phyloP scores from a whole-genome alignment of 345 rosid species.

The Erodium maritimum region DNA sequence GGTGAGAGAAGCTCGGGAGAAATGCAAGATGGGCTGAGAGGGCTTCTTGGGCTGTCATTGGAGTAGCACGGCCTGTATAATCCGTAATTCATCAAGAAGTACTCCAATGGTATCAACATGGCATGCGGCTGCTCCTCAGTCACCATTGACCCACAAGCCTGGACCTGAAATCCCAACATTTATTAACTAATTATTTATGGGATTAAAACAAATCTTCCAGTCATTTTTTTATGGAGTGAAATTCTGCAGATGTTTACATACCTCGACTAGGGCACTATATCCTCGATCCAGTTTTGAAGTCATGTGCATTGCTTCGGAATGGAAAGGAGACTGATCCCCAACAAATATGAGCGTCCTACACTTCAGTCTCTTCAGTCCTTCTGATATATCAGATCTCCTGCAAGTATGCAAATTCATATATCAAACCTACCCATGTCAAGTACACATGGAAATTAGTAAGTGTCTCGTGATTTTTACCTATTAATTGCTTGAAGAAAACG shows the following conservation, averaged over 20 bases:
- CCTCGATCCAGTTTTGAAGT: slow-evolving; percentile 74
- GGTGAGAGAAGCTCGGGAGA: slow-evolving; percentile 54
- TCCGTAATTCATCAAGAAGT: slow-evolving; percentile 85
- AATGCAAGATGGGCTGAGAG: slow-evolving; percentile 75
- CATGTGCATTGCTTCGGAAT: slow-evolving; percentile 75
- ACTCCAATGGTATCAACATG: slow-evolving; percentile 93
- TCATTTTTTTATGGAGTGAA: too few relatives aligned
- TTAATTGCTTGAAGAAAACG: slow-evolving; percentile 65
- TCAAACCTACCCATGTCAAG: not conserved
- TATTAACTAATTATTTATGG: too few relatives aligned
- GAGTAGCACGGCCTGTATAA: slow-evolving; percentile 57
- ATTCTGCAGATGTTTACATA: slow-evolving; percentile 8
- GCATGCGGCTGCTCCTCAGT: slow-evolving; percentile 98
- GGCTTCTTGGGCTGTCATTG: slow-evolving; percentile 80
- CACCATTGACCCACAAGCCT: slow-evolving; percentile 97
- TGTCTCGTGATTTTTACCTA: slow-evolving; percentile 12
- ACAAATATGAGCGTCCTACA: slow-evolving; percentile 85
- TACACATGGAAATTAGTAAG: not conserved
- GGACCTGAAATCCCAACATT: slow-evolving; percentile 44
- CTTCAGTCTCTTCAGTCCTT: slow-evolving; percentile 58
- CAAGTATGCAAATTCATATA: not conserved
- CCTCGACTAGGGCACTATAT: slow-evolving; percentile 95
- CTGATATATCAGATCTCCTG: slow-evolving; percentile 80
- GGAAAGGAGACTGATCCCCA: slow-evolving; percentile 86
- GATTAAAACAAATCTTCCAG: too few relatives aligned